Base-by-base conservation (phyloP, 179 eudicot genomes). In the Sideroxylon spinosum region DNA sequence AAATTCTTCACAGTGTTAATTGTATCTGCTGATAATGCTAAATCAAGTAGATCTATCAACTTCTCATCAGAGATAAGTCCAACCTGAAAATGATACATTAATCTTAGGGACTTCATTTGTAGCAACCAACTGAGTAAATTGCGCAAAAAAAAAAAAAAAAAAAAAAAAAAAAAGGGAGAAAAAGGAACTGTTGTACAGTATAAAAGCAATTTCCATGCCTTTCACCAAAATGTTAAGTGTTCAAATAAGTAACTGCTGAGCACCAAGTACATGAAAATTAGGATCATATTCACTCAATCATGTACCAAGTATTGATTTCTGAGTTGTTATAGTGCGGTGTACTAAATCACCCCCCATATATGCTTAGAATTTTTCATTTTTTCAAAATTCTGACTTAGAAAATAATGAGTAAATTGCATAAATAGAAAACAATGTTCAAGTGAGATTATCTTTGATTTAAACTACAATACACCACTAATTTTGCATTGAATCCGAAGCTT, bases 1-100 rank as follows among this genome's bases (percentile, higher is more conserved):
- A 93, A 85, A 85, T 87, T 90, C 80, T 93, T 95, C 76, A 95
- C 96, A 52, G 97, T 95, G 64, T 90, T 93, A 49, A 93, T 88
- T 50, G 98, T 93, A 84, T 95, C 98, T 14, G 98, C 99, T 69
- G 97, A 93, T 81, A 95, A 88, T 78, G 99, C 99, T 71, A 90
- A 87, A 86, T 95, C 98, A 57, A 95, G 99, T 59, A 95, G 87
- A 79, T 93, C 97, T 69, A 95, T 90, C 86, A 95, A 83, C 80
- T 95, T 95, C 82, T 95, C 99, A 80, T 95, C 97, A 61, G 97
- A 92, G 28, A 95, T 87, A 71, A 93, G 89, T 73, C 99, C 99
- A 77, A 91, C 97, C 99, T 93, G 71, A 78, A 62, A 46, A 57
- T 48, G 49, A 75, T 55, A 48, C 50, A 25, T 48, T 44, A 71